Percentiles rank a stretch among this genome's conserved stretches.
phyloP scores from a whole-genome alignment of 768 basidiomycete genomes.

The Polyporus arcularius region DNA sequence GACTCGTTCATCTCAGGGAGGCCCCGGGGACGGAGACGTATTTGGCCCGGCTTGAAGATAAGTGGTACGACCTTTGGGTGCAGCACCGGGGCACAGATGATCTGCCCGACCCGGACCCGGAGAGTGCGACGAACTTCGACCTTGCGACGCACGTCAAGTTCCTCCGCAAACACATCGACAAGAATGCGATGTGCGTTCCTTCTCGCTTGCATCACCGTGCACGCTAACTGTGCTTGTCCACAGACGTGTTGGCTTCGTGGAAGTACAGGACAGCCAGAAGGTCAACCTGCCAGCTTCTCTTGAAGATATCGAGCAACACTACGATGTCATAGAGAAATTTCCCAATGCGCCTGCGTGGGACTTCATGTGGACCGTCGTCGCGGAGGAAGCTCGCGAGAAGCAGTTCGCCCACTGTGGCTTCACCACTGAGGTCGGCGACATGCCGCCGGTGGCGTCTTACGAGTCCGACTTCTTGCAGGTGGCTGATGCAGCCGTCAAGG shows the following conservation, averaged over 20 bases:
- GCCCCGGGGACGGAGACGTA: conserved; percentile 72
- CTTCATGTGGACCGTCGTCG: conserved; percentile 70
- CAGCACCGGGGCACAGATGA: conserved; percentile 64
- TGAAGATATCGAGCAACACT: conserved; percentile 45
- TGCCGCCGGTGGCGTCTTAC: conserved; percentile 30
- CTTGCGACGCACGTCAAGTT: conserved; percentile 81
- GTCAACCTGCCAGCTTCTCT: conserved; percentile 45
- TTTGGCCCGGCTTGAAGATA: conserved; percentile 74
- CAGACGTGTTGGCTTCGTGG: conserved; percentile 66
- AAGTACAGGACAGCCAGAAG: conserved; percentile 39
- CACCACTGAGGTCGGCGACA: conserved; percentile 42
- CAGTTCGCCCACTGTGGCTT: conserved; percentile 60
- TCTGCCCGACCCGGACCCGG: conserved; percentile 71
- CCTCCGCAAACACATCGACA: conserved; percentile 79
- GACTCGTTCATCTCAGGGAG: conserved; percentile 60
- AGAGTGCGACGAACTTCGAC: conserved; percentile 73
- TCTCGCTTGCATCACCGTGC: background rate
- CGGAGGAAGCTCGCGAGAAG: conserved; percentile 79
- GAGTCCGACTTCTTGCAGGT: conserved; percentile 46
- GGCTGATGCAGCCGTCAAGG: conserved; percentile 77
- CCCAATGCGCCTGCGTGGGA: conserved; percentile 56
- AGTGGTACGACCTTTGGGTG: conserved; percentile 79
- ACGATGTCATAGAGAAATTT: conserved; percentile 51
- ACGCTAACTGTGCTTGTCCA: too few relatives aligned
- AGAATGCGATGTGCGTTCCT: conserved; percentile 77